phyloP scores from a whole-genome alignment of 257 asterid genomes.

The Solanum rostratum region DNA sequence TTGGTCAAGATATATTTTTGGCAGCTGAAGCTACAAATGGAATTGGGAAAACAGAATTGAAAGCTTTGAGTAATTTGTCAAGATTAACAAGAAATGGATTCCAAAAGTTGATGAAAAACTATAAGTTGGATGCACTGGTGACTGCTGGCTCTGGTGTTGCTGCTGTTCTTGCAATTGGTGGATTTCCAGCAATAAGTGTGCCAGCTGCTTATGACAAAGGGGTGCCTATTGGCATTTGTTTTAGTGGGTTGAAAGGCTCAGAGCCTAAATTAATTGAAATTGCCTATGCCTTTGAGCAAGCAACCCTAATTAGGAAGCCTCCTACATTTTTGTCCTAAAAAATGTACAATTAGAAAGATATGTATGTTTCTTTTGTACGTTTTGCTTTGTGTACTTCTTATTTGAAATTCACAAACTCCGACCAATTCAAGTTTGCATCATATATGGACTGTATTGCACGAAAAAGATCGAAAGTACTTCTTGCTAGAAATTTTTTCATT shows the following conservation, averaged over 20 bases:
- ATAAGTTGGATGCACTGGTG: constrained; percentile 32
- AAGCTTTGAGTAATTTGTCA: constrained; percentile 9
- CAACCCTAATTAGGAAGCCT: constrained; percentile 41
- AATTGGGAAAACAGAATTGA: constrained; percentile 11
- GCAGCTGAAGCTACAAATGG: constrained; percentile 34
- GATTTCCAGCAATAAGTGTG: constrained; percentile 37
- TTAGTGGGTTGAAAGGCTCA: constrained; percentile 41
- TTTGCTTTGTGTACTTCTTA: not conserved
- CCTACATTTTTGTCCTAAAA: constrained; percentile 21
- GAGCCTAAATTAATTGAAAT: constrained; percentile 44
- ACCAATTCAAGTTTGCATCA: not conserved
- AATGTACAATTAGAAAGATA: not conserved
- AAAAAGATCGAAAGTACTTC: not conserved
- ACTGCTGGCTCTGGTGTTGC: not conserved
- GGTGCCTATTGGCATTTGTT: constrained; percentile 33
- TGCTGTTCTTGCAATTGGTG: constrained; percentile 25
- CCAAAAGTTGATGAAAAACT: constrained; percentile 16
- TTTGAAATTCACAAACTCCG: not conserved
- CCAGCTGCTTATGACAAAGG: constrained; percentile 37
- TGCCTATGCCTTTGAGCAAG: constrained; percentile 50
- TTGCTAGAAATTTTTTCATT: no score
- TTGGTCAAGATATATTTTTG: constrained; percentile 25
- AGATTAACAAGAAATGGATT: constrained; percentile 14
- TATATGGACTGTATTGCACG: no score
- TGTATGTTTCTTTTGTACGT: not conserved